Percentiles rank a stretch among this genome's conserved stretches.
phyloP scores from a whole-genome alignment of 78 protist genomes.

The Mastigamoeba balamuthi region DNA sequence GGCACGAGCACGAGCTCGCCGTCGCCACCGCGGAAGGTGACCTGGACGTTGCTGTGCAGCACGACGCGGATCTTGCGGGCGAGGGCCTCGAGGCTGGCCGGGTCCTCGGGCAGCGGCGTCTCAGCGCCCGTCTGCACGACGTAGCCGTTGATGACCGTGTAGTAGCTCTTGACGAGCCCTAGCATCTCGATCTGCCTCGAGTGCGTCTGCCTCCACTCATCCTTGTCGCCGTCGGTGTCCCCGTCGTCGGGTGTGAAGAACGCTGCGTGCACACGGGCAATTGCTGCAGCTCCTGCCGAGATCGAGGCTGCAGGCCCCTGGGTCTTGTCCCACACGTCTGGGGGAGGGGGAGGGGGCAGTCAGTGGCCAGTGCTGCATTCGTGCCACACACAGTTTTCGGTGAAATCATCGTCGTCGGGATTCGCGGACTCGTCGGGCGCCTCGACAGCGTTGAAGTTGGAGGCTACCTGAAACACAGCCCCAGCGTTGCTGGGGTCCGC shows the following conservation, averaged over 20 bases:
- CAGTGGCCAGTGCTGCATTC: background rate
- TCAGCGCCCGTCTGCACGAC: background rate
- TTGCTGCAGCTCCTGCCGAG: background rate
- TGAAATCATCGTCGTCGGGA: background rate
- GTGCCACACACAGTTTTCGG: too few species aligned
- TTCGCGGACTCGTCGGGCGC: background rate
- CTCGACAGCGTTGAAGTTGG: background rate
- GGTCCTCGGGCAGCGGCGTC: background rate
- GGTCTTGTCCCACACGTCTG: background rate
- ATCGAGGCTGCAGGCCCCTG: background rate
- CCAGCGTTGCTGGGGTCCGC: background rate
- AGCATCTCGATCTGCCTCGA: background rate
- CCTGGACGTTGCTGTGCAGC: background rate
- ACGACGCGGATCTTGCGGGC: background rate
- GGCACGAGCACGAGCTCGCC: background rate
- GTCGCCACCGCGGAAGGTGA: background rate
- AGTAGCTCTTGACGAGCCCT: background rate
- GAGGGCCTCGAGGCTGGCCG: background rate
- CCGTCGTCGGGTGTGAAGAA: background rate
- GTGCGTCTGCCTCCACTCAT: background rate
- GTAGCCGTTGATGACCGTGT: background rate
- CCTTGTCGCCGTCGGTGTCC: background rate
- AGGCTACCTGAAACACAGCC: background rate
- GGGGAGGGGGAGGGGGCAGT: background rate
- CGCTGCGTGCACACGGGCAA: background rate